Evolutionary conservation across 129 eudicot genomes (phyloP).

Genomic region (Logfia minima): DNA sequence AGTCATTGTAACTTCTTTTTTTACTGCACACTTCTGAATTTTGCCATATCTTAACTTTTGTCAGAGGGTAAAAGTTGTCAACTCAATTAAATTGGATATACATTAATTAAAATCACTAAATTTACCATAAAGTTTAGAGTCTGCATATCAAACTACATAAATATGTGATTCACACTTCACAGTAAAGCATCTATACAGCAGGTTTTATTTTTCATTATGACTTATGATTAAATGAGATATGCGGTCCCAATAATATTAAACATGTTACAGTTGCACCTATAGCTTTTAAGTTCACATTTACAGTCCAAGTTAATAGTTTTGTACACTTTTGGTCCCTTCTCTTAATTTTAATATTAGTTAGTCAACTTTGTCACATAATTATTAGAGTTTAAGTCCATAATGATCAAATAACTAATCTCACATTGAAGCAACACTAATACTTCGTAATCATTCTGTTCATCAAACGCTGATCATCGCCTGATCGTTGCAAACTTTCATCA

Average conservation of each 20-base stretch:
- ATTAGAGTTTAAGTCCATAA: too few relatives aligned
- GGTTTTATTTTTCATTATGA: not conserved
- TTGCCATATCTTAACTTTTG: too few relatives aligned
- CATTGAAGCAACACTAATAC: not conserved
- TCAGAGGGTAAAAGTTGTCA: too few relatives aligned
- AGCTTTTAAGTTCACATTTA: slow-evolving; percentile 1
- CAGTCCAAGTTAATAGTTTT: slow-evolving; percentile 14
- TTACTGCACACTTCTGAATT: too few relatives aligned
- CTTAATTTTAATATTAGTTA: not conserved
- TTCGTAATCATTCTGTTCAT: not conserved
- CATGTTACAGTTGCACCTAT: not conserved
- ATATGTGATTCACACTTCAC: too few relatives aligned
- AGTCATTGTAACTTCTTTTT: too few relatives aligned
- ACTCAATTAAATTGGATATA: too few relatives aligned
- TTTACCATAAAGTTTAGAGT: too few relatives aligned
- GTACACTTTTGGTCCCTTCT: not conserved
- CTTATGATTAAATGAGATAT: not conserved
- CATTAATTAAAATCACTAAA: too few relatives aligned
- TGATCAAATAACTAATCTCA: not conserved
- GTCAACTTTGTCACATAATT: not conserved
- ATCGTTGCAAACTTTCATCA: not conserved
- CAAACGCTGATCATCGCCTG: not conserved
- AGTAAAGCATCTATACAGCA: not conserved
- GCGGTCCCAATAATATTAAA: not conserved
- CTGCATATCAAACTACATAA: too few relatives aligned